Evolutionary conservation across 1,284 basidiomycete species (phyloP), one percentile per base, ranked within the genome.

Genomic region (Baeospora myosura): DNA sequence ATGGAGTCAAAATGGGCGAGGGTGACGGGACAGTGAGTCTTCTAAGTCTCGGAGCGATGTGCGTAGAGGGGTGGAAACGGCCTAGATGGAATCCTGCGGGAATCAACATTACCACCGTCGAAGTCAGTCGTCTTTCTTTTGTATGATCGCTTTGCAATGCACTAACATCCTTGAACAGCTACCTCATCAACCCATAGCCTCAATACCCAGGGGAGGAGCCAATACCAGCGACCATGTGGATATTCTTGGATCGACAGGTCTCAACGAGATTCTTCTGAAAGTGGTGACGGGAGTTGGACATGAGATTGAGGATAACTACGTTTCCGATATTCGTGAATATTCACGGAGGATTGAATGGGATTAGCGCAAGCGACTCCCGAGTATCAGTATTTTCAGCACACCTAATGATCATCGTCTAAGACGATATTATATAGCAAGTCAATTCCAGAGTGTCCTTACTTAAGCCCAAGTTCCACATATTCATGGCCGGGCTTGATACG

Each of bases 1-100:
- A 87, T 47, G 91, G 91, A 22, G 88, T 94, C 33, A 88, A 84
- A 52, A 79, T 93, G 61, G 88, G 89, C 31, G 90, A 96, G 64
- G 95, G 95, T 17, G 96, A 98, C 60, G 96, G 96, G 3, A 98
- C 96, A 1, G 95, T 98, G 4, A 84, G 86, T 46, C 66, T 96
- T 14, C 60, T 97, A 12, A 91, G 88, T 51, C 69, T 97, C 26
- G 95, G 94, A 5, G 81, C 88, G 5, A 98, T 98, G 93, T 98
- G 95, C 56, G 81, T 85, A 5, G 88, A 90, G 55, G 95, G 93
- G 2, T 97, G 95, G 95, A 91, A 93, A 62, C 72, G 82, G 42
- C 73, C 75, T 48, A 72, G 82, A 39, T 98, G 93, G 88, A 98
- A 98, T 61, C 96, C 96, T 1, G 86, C 82, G n/a, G 78, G 86